phyloP scores from a whole-genome alignment of 805 yeast genomes.

The Candida multigemmis region DNA sequence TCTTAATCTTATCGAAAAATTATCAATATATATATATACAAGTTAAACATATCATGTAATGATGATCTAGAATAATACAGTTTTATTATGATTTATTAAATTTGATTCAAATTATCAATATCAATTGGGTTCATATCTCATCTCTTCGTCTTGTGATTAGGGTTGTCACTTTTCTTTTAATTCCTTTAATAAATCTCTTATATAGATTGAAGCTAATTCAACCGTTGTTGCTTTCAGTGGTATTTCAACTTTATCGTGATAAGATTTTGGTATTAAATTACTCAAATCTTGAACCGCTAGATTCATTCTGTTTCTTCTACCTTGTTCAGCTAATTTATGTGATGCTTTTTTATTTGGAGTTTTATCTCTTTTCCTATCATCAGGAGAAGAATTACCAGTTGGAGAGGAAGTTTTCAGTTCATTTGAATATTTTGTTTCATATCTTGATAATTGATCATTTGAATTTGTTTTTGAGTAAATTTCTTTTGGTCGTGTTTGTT shows the following conservation, averaged over 20 bases:
- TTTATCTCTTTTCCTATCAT: slow-evolving; percentile 9
- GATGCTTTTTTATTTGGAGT: slow-evolving; percentile 49
- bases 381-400: slow-evolving; percentile 2
- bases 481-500: slow-evolving; percentile 4
- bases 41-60: too few relatives aligned
- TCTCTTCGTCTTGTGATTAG: too few relatives aligned
- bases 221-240: slow-evolving; percentile 95
- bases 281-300: slow-evolving; percentile 73
- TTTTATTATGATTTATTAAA: too few relatives aligned
- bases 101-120: too few relatives aligned
- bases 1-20: too few relatives aligned
- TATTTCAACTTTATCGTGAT: slow-evolving; percentile 48
- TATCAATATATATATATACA: too few relatives aligned
- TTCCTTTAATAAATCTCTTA: slow-evolving; percentile 28
- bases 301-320: slow-evolving; percentile 88
- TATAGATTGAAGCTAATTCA: slow-evolving; percentile 74
- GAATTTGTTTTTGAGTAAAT: slow-evolving; percentile 3
- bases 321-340: slow-evolving; percentile 94
- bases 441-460: too few relatives aligned
- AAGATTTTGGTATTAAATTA: slow-evolving; percentile 51
- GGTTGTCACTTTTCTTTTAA: too few relatives aligned
- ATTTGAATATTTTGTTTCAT: too few relatives aligned
- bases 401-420: slow-evolving; percentile 11
- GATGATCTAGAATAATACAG: too few relatives aligned
- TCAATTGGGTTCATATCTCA: too few relatives aligned